Evolutionary conservation across 2,329 filamentous ascomycete species (phyloP).

Genomic region (Claviceps humidiphila): DNA sequence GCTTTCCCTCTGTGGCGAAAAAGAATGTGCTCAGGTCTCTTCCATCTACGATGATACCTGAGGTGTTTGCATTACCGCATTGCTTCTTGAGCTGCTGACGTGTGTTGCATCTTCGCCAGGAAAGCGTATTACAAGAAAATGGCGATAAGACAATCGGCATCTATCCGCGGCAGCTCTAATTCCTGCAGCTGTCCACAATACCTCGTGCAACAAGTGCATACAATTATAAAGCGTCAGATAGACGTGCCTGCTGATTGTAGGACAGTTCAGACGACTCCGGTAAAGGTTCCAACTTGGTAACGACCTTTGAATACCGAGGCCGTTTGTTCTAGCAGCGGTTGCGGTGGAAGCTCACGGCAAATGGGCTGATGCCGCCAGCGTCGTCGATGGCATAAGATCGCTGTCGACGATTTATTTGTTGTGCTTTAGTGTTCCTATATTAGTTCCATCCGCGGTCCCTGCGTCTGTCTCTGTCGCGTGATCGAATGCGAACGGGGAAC

Average conservation of each 20-base stretch:
- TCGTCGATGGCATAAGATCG: not conserved
- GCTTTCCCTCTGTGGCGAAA: not conserved
- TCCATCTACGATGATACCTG: slow-evolving; percentile 1
- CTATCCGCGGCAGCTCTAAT: not conserved
- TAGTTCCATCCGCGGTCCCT: not conserved
- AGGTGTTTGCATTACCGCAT: slow-evolving; percentile 6
- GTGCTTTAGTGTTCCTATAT: not conserved
- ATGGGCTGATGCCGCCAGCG: not conserved
- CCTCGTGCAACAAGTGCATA: not conserved
- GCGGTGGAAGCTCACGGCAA: not conserved
- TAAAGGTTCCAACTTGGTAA: too few relatives aligned
- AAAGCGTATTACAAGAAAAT: slow-evolving; percentile 1
- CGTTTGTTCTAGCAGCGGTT: not conserved
- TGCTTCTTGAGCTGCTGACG: not conserved
- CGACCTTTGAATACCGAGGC: too few relatives aligned
- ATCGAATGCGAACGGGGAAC: not conserved
- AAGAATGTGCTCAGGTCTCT: slow-evolving; percentile 1
- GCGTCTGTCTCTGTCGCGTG: not conserved
- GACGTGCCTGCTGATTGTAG: not conserved
- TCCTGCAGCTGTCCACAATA: not conserved
- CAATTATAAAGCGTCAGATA: not conserved
- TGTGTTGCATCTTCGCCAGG: slow-evolving; percentile 8
- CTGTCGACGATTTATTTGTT: not conserved
- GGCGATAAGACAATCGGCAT: not conserved
- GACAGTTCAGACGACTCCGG: not conserved